Base-by-base conservation (phyloP, 1,284 basidiomycete species). In the Phaffia rhodozyma region DNA sequence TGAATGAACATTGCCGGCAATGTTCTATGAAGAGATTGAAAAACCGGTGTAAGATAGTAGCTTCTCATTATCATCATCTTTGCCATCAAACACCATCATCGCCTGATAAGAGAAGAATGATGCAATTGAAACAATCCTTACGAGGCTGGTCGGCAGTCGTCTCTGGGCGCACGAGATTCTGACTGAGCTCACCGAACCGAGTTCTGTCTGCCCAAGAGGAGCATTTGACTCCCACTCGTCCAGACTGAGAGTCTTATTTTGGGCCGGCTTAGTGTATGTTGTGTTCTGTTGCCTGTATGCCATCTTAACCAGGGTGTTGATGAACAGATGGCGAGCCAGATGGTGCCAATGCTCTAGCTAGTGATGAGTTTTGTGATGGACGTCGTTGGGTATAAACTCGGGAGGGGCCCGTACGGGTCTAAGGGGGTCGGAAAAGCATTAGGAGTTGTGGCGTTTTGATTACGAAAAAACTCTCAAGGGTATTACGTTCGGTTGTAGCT, bases 171-270 rank as follows among this genome's bases (percentile, higher is more conserved):
- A 82, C 5, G 83, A 84, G 29, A 80, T 75, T 71, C 86, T 87
- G 63, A 92, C 72, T 7, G 76, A 72, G 51, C 78, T 78, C 27
- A 92, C 80, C 71, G 86, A 90, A 65, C 80, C 81, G 21, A 82
- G 76, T 71, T 88, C 85, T 16, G 82, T 71, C 55, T 91, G 87
- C 52, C 78, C 80, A 51, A 94, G 75, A 0, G 88, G 87, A 1
- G 89, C 83, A 69, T 82, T 86, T 0, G 82, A 74, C 71, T 94
- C 91, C 91, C 91, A 96, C 76, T 93, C 88, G 72, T 93, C 90
- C 6, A 92, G 79, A 53, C 77, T 83, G 48, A 86, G 38, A 7
- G 38, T 43, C 38, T 43, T 43, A 16, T 16, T 43, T 43, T 43
- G 38, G 16, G 38, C 38, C 16, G 38, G 13, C 38, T 43, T 43